Evolutionary conservation across 2,329 filamentous ascomycete genomes (phyloP).

Genomic region (Phialocephala sp.): DNA sequence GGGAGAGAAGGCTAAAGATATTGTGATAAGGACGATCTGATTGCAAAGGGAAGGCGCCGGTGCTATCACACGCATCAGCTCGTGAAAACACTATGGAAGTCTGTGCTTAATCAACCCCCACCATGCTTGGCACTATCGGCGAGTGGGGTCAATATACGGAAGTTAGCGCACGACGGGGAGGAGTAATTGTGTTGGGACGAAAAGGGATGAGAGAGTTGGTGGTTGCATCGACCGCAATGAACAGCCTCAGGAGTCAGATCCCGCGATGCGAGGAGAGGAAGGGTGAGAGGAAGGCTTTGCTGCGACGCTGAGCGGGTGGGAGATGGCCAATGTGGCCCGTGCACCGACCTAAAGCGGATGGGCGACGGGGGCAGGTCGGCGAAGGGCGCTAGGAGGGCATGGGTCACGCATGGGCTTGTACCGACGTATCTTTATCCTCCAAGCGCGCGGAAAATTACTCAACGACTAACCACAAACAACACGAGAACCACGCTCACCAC

Average conservation of each 20-base stretch:
- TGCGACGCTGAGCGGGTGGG: background rate
- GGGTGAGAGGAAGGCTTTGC: background rate
- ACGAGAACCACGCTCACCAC: background rate
- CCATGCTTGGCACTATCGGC: background rate
- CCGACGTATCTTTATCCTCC: background rate
- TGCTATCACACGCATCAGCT: background rate
- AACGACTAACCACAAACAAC: background rate
- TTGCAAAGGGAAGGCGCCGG: background rate
- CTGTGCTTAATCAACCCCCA: background rate
- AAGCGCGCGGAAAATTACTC: constrained; percentile 7
- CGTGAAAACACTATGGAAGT: background rate
- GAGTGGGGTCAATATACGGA: background rate
- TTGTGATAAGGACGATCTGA: background rate
- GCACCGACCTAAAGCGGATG: background rate
- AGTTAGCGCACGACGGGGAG: no score
- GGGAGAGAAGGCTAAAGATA: background rate
- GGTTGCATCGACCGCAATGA: background rate
- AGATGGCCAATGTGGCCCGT: background rate
- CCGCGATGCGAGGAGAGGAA: background rate
- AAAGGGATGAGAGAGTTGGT: background rate
- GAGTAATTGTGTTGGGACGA: no score
- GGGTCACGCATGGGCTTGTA: no score
- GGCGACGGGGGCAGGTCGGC: no score
- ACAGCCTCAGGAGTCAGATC: background rate
- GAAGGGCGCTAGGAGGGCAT: no score